These are phyloP conservation scores for Litsea cubeba DNA, from an alignment of 164 flowering plant species.

Conservation along the genomic window DNA sequence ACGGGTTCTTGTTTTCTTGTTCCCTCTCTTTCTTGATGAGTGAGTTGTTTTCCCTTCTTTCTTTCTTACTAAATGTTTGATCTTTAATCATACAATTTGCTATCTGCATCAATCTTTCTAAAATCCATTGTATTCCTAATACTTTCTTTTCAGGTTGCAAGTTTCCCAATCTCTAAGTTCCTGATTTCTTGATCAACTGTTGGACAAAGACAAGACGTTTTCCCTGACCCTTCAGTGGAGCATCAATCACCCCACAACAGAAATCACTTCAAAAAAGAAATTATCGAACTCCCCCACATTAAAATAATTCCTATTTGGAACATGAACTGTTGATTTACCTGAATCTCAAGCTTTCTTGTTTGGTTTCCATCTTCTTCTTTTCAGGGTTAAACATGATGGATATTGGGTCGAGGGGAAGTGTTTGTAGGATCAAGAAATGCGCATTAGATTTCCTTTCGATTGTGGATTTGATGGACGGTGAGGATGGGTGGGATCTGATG, in stretches of 20 bases:
- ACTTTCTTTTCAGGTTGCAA: too few species aligned
- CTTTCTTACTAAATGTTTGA: neutral
- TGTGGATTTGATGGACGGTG: conserved; percentile 18
- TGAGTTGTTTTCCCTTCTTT: neutral
- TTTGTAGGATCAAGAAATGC: conserved; percentile 20
- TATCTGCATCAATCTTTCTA: neutral
- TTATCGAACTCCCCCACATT: neutral
- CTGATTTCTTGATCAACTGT: too few species aligned
- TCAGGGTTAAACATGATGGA: conserved; percentile 1
- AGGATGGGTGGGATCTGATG: conserved; percentile 27
- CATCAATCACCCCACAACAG: neutral
- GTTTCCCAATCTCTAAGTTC: too few species aligned
- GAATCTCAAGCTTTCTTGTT: neutral
- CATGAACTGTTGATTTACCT: neutral
- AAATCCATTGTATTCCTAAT: too few species aligned
- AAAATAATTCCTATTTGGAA: neutral
- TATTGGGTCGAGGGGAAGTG: conserved; percentile 18
- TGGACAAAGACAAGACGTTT: too few species aligned
- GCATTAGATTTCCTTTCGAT: conserved; percentile 26
- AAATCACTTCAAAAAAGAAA: neutral
- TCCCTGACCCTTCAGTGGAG: neutral
- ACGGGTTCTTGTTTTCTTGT: neutral
- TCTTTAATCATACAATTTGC: too few species aligned
- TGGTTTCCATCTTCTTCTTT: neutral
- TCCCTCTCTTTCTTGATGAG: neutral